Evolutionary conservation across 1,139 yeast species (phyloP).

Genomic region (Blastobotrys aristatus): DNA sequence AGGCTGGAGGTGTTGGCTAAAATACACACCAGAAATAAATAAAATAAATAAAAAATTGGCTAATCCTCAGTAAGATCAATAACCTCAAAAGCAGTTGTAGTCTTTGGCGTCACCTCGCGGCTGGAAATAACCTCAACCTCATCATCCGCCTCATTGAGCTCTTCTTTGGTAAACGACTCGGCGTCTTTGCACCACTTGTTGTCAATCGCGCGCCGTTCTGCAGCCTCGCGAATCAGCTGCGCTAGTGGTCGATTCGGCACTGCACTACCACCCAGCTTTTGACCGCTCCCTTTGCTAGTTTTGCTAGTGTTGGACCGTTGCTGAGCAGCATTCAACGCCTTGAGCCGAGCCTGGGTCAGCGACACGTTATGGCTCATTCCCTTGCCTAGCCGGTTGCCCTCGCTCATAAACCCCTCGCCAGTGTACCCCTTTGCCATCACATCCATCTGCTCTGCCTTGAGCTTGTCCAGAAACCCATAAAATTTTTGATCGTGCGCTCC

Average conservation of each 20-base stretch:
- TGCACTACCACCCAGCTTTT: conserved; percentile 24
- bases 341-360: conserved; percentile 18
- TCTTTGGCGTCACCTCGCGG: background rate
- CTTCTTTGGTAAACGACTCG: background rate
- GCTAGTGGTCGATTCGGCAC: conserved; percentile 33
- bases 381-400: conserved; percentile 52
- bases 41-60: too few species aligned
- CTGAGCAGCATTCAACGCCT: conserved; percentile 19
- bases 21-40: too few species aligned
- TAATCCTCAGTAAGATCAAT: background rate
- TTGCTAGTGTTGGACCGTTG: conserved; percentile 13
- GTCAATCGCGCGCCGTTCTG: conserved; percentile 57
- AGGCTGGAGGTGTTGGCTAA: too few species aligned
- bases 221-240: conserved; percentile 58
- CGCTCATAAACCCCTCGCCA: conserved; percentile 44
- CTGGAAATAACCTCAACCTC: conserved; percentile 9
- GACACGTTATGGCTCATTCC: background rate
- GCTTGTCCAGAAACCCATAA: conserved; percentile 58
- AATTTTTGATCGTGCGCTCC: conserved; percentile 81
- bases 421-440: conserved; percentile 44
- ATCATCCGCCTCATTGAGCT: conserved; percentile 12
- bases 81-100: background rate
- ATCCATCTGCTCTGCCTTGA: conserved; percentile 54
- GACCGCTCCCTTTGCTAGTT: conserved; percentile 21
- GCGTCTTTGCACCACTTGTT: conserved; percentile 47